phyloP scores from a whole-genome alignment of 345 rosid species.

The Eucalyptus coolabah region DNA sequence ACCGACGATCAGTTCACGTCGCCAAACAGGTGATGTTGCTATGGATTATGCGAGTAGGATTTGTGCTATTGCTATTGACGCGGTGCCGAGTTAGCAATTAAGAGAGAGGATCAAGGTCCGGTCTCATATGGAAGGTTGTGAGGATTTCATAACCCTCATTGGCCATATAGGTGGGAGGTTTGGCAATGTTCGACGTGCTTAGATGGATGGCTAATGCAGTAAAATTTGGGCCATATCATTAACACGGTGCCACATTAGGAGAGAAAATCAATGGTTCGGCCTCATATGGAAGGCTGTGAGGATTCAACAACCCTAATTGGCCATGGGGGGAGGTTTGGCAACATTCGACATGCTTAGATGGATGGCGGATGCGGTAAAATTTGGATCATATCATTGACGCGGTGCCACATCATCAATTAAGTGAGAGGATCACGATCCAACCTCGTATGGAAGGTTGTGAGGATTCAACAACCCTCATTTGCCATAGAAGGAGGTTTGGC shows the following conservation, averaged over 20 bases:
- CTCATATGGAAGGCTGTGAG: neutral
- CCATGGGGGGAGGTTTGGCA: no score
- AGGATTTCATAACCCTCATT: neutral
- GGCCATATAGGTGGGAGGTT: no score
- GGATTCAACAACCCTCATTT: no score
- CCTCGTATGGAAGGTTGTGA: neutral
- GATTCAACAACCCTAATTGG: neutral
- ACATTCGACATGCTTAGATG: no score
- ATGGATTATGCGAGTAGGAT: accelerated
- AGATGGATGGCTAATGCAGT: accelerated
- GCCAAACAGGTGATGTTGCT: neutral
- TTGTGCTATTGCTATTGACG: neutral
- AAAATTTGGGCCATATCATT: neutral
- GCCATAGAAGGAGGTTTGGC: no score
- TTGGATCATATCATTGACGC: neutral
- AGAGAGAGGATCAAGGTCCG: neutral
- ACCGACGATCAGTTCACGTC: neutral
- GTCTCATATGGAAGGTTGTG: neutral
- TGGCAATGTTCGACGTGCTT: no score
- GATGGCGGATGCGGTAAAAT: accelerated
- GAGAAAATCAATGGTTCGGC: neutral
- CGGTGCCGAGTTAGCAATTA: neutral
- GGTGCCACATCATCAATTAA: neutral
- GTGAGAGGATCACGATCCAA: neutral
- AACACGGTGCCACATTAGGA: neutral